Conservation (phyloP, 2,329 filamentous ascomycete species). For the Talaromyces sp. region DNA sequence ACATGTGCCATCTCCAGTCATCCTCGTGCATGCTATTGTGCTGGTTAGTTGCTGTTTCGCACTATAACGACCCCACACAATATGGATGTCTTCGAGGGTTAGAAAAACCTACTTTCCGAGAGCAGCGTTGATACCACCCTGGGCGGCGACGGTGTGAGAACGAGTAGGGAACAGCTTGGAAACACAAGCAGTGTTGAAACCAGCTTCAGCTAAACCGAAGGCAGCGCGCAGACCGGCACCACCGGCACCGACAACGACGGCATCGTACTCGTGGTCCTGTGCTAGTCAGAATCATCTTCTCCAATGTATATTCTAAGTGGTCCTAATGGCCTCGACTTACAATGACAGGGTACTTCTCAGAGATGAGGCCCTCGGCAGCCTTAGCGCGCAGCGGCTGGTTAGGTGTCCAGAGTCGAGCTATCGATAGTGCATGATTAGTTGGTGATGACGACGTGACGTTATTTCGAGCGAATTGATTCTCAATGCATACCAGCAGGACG, state of each 20-base stretch:
- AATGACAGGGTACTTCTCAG: slow-evolving; percentile 91
- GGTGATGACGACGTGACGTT: slow-evolving; percentile 20
- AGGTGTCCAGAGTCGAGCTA: slow-evolving; percentile 79
- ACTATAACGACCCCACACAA: background rate
- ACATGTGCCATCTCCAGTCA: slow-evolving; percentile 99
- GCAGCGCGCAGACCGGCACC: slow-evolving; percentile 66
- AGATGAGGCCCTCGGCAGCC: slow-evolving; percentile 85
- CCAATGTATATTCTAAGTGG: background rate
- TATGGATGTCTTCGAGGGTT: background rate
- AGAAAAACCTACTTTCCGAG: slow-evolving; percentile 45
- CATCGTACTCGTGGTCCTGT: slow-evolving; percentile 97
- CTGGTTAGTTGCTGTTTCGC: slow-evolving; percentile 23
- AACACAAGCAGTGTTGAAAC: slow-evolving; percentile 67
- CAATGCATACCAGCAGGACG: slow-evolving; percentile 69
- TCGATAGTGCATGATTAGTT: slow-evolving; percentile 26
- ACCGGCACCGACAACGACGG: slow-evolving; percentile 74
- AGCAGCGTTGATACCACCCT: slow-evolving; percentile 62
- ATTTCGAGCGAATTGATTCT: slow-evolving; percentile 17
- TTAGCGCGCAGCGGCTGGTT: slow-evolving; percentile 86
- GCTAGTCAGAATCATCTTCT: slow-evolving; percentile 21
- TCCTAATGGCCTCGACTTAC: slow-evolving; percentile 56
- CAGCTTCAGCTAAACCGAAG: slow-evolving; percentile 65
- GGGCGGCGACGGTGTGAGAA: slow-evolving; percentile 68
- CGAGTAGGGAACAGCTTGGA: slow-evolving; percentile 66
- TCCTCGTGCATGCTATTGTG: slow-evolving; percentile 87